Evolutionary conservation across 495 filamentous ascomycete species (phyloP), one percentile per base, ranked within the genome.

Genomic region (Durotheca rogersii): DNA sequence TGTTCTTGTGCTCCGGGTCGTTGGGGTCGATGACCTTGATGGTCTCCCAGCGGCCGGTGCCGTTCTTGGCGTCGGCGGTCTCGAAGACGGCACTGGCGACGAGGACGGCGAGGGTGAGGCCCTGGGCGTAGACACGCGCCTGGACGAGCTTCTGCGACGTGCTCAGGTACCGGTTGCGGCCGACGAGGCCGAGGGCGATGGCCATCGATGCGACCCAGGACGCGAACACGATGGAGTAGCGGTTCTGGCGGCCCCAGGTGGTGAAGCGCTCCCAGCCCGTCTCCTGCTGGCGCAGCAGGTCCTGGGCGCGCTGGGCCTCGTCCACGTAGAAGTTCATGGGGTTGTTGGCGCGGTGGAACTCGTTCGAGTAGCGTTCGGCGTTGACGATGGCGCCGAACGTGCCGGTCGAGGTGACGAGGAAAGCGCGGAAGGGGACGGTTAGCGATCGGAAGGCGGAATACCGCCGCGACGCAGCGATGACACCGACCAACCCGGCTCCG

Each of bases 121-220:
- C 90, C 74, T 98, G 93, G n/a, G 93, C 93, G 72, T 97, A 97
- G 51, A 98, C 86, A 77, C 93, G 83, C 7, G 94, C 94, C 77
- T 98, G 93, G 14, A 98, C 93, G 18, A 98, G 74, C 77, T 98
- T 98, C 80, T 98, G 93, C 56, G 76, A 67, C 1, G 78, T 81
- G 14, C 76, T 81, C 5, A 97, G 69, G 69, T 87, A 90, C 38
- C 79, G 81, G 69, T 88, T 91, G 51, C 88, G 78, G 41, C 85
- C 79, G 32, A 96, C 92, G 7, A 95, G 59, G 31, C 73, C 85
- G 19, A 96, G 77, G 0, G 88, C 82, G 20, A 85, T 66, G 16
- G 79, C 83, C 85, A 98, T 95, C 32, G 81, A 81, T 10, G 87
- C 83, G 9, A 92, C 69, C 93, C 93, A 98, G 17, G 82, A 85